Evolutionary conservation across 2,329 filamentous ascomycete genomes (phyloP).

Genomic region (Ascochyta clinopodiicola): DNA sequence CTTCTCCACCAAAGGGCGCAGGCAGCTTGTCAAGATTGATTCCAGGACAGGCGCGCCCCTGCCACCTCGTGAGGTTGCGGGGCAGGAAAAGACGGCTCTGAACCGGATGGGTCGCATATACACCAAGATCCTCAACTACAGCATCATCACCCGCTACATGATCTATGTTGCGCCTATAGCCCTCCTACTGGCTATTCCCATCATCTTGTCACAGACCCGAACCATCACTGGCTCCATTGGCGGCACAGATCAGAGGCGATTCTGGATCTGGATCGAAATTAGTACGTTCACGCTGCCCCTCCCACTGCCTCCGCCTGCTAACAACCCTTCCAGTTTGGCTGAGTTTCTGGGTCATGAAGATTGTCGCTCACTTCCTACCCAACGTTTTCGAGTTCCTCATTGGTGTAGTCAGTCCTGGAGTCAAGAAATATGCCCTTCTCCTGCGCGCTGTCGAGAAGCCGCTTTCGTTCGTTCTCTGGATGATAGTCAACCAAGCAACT

Average conservation of each 20-base stretch:
- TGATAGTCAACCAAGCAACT: slow-evolving; percentile 64
- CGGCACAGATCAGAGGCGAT: slow-evolving; percentile 63
- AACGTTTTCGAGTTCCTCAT: slow-evolving; percentile 66
- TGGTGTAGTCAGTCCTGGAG: slow-evolving; percentile 69
- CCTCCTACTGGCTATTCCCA: slow-evolving; percentile 65
- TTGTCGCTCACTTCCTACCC: slow-evolving; percentile 65
- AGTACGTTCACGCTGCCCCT: slow-evolving; percentile 36
- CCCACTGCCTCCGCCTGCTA: background rate
- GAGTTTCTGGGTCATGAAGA: slow-evolving; percentile 67
- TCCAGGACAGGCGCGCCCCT: slow-evolving; percentile 38
- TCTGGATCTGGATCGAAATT: slow-evolving; percentile 71
- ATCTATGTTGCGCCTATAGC: slow-evolving; percentile 67
- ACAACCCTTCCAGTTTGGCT: slow-evolving; percentile 58
- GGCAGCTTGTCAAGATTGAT: slow-evolving; percentile 38
- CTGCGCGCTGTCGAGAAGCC: slow-evolving; percentile 66
- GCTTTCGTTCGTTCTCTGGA: slow-evolving; percentile 66
- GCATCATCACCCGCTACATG: slow-evolving; percentile 68
- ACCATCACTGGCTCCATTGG: slow-evolving; percentile 54
- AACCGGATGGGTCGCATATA: slow-evolving; percentile 67
- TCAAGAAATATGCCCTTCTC: slow-evolving; percentile 68
- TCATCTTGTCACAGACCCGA: slow-evolving; percentile 65
- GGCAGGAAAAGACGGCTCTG: slow-evolving; percentile 60
- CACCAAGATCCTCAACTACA: slow-evolving; percentile 66
- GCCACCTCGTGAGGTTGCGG: slow-evolving; percentile 45
- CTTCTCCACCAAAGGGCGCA: slow-evolving; percentile 46